Evolutionary conservation across 768 basidiomycete species (phyloP), one percentile per base, ranked within the genome.

Genomic region (Boletus pseudopeckii): DNA sequence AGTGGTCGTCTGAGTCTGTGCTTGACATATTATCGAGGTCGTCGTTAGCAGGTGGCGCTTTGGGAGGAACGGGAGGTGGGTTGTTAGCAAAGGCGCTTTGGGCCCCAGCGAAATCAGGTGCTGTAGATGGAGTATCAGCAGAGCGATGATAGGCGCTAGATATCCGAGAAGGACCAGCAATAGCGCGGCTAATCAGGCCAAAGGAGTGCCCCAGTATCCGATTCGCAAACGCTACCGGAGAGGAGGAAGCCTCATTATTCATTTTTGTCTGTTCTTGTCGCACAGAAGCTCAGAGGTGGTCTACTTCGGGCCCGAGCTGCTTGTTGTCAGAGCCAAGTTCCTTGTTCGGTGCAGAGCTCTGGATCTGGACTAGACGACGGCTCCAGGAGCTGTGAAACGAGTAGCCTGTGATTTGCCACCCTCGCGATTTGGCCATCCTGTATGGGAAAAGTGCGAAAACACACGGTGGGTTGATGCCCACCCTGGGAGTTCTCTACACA

Each of bases 301-400:
- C 52, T 7, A 54, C 51, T 30, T 74, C 67, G 33, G 47, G 55
- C 58, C 70, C 64, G 22, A 74, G 58, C 9, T 54, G 38, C 32
- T 52, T 40, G 7, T 63, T 71, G 33, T 65, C 74, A 41, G 55
- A 38, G 40, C 44, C 26, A 5, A 64, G 62, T 28, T 53, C 53
- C 34, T 54, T 44, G 40, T 73, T 76, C 68, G 30, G 44, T 52
- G 40, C 71, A 71, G 38, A 78, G 55, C 30, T 74, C 73, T 4
- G 24, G 17, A 79, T 55, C 47, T 77, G 3, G 80, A 75, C 24
- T 80, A 76, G 26, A 82, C 57, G 15, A 82, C 56, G 4, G 74
- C 62, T 28, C 62, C 20, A 88, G 74, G 4, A 86, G 76, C 55
- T 85, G 82, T 1, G 82, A 83, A 63, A 0, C 15, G 22, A 24